Percentiles rank a stretch among this genome's conserved stretches.
phyloP scores from a whole-genome alignment of 106 monocot species.

The Cymbidium sinense region DNA sequence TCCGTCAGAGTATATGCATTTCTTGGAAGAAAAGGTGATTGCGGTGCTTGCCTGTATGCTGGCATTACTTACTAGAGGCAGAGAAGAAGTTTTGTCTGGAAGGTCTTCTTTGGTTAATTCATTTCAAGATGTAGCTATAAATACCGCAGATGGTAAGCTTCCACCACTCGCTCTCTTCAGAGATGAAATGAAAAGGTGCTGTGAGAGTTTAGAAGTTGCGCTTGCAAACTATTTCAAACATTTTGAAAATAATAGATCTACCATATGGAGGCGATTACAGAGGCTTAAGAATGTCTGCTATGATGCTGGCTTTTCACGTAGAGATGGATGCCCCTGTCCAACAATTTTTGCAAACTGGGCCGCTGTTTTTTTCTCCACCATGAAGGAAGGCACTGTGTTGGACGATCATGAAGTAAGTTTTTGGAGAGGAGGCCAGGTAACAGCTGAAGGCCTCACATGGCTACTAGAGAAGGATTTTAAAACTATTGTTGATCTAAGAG shows the following conservation, averaged over 20 bases:
- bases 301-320: slow-evolving; percentile 87
- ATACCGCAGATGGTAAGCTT: slow-evolving; percentile 54
- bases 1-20: slow-evolving; percentile 58
- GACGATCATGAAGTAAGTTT: slow-evolving; percentile 79
- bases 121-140: slow-evolving; percentile 41
- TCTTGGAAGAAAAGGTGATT: slow-evolving; percentile 82
- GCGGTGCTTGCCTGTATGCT: slow-evolving; percentile 76
- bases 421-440: slow-evolving; percentile 97
- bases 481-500: slow-evolving; percentile 91
- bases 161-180: slow-evolving; percentile 88
- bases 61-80: slow-evolving; percentile 56
- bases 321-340: slow-evolving; percentile 59
- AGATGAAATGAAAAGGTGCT: slow-evolving; percentile 86
- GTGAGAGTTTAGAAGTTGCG: slow-evolving; percentile 84
- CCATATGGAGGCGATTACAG: slow-evolving; percentile 83
- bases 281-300: slow-evolving; percentile 87
- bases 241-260: slow-evolving; percentile 31
- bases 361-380: slow-evolving; percentile 58
- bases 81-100: slow-evolving; percentile 86
- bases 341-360: slow-evolving; percentile 82
- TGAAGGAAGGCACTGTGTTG: slow-evolving; percentile 18
- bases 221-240: slow-evolving; percentile 67
- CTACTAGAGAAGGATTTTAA: slow-evolving; percentile 71
- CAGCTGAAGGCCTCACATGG: slow-evolving; percentile 85
- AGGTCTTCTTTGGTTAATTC: slow-evolving; percentile 51